phyloP scores from a whole-genome alignment of 768 basidiomycete species.

The Pholiota microspora region DNA sequence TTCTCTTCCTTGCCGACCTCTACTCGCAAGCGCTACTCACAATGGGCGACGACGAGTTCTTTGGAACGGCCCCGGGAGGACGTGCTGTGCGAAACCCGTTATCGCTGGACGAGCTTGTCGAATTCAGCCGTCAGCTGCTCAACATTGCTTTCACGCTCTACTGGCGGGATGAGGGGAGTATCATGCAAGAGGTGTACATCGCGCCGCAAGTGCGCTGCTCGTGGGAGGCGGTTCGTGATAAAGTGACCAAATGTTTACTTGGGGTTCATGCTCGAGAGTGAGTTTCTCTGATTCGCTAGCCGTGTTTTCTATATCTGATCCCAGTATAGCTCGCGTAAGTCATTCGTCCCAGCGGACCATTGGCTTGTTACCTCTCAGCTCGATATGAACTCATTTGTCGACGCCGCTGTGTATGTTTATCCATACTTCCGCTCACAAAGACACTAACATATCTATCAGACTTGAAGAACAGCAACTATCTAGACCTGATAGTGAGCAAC shows the following conservation, averaged over 20 bases:
- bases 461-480: constrained; percentile 17
- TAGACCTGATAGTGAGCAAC: neutral
- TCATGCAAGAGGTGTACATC: constrained; percentile 20
- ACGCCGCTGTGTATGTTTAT: constrained; percentile 73
- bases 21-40: constrained; percentile 85
- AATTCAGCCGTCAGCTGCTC: constrained; percentile 74
- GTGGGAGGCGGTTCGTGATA: constrained; percentile 73
- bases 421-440: neutral
- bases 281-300: constrained; percentile 25
- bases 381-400: constrained; percentile 64
- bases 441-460: neutral
- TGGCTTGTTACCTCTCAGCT: constrained; percentile 69
- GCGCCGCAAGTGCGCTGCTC: constrained; percentile 38
- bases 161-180: constrained; percentile 40
- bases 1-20: constrained; percentile 78
- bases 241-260: constrained; percentile 74
- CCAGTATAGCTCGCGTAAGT: constrained; percentile 65
- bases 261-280: constrained; percentile 90
- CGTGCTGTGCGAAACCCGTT: constrained; percentile 67
- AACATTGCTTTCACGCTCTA: constrained; percentile 80
- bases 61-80: constrained; percentile 36
- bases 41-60: constrained; percentile 98
- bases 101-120: constrained; percentile 73
- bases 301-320: neutral
- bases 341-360: constrained; percentile 80